A percentile compares a stretch with the other conserved stretches of the same genome.
These are phyloP conservation scores for Rickenella mellea DNA, from an alignment of 768 basidiomycete species.

Conservation along the genomic window DNA sequence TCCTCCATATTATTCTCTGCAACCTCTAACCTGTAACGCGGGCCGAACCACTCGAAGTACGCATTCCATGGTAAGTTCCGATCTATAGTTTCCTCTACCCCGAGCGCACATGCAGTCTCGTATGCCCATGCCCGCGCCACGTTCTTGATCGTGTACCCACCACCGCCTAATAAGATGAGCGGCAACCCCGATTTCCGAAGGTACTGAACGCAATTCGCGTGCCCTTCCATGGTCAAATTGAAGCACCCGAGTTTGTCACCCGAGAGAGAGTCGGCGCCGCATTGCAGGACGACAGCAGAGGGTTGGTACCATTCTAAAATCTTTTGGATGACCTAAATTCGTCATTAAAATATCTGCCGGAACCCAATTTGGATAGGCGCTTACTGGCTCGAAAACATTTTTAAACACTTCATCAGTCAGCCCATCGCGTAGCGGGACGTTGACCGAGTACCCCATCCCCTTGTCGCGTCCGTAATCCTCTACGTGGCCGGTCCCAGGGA, in stretches of 20 bases:
- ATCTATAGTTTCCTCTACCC: constrained; percentile 69
- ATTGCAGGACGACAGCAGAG: constrained; percentile 83
- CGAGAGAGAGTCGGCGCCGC: constrained; percentile 91
- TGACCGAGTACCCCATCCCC: constrained; percentile 83
- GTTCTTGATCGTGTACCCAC: constrained; percentile 96
- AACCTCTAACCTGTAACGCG: constrained; percentile 88
- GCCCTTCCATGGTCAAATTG: constrained; percentile 93
- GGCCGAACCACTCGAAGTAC: constrained; percentile 97
- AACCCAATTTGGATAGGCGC: constrained; percentile 18
- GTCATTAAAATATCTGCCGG: neutral
- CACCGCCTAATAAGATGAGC: constrained; percentile 86
- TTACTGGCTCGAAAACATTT: constrained; percentile 86
- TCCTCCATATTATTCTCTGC: constrained; percentile 92
- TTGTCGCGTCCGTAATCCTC: constrained; percentile 77
- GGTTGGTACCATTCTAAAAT: constrained; percentile 87
- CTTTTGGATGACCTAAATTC: constrained; percentile 60
- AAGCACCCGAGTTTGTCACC: constrained; percentile 95
- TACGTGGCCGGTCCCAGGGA: constrained; percentile 82
- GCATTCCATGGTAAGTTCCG: constrained; percentile 76
- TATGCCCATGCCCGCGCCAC: constrained; percentile 93
- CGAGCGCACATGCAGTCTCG: constrained; percentile 94
- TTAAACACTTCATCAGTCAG: constrained; percentile 83
- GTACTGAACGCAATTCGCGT: constrained; percentile 85
- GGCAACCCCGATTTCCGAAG: constrained; percentile 77
- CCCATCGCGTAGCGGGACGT: constrained; percentile 91